phyloP scores from a whole-genome alignment of 1,139 yeast species.

The Lodderomyces margitis region DNA sequence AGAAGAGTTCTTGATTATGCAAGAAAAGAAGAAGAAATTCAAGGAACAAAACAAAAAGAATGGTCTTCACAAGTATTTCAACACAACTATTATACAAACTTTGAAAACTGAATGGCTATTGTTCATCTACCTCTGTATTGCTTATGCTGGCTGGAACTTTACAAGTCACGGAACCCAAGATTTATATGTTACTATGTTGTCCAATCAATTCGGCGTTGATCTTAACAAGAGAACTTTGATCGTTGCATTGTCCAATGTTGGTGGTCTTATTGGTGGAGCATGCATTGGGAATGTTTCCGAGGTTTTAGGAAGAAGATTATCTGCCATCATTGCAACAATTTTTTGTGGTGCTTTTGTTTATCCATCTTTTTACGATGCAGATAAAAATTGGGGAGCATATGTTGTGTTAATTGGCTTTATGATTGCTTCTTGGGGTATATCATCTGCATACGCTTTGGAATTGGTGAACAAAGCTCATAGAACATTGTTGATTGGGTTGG shows the following conservation, averaged over 20 bases:
- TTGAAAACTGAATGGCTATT: slow-evolving; percentile 43
- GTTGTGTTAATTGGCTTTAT: slow-evolving; percentile 26
- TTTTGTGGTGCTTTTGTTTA: slow-evolving; percentile 35
- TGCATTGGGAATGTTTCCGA: slow-evolving; percentile 46
- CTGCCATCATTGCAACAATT: slow-evolving; percentile 31
- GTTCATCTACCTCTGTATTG: slow-evolving; percentile 41
- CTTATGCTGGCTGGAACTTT: slow-evolving; percentile 52
- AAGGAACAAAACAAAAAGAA: slow-evolving; percentile 13
- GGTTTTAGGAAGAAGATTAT: slow-evolving; percentile 46
- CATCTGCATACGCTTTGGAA: slow-evolving; percentile 35
- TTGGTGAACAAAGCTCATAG: slow-evolving; percentile 36
- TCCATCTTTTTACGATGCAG: slow-evolving; percentile 30
- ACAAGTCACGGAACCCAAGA: slow-evolving; percentile 59
- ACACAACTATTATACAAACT: slow-evolving; percentile 15
- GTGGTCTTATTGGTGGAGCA: slow-evolving; percentile 53
- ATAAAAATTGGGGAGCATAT: slow-evolving; percentile 30
- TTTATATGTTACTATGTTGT: slow-evolving; percentile 48
- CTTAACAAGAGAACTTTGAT: slow-evolving; percentile 42
- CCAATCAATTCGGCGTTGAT: slow-evolving; percentile 34
- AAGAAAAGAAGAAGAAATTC: slow-evolving; percentile 17
- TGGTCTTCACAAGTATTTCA: slow-evolving; percentile 1
- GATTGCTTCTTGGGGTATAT: slow-evolving; percentile 41
- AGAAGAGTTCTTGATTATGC: slow-evolving; percentile 21
- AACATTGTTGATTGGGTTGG: slow-evolving; percentile 38
- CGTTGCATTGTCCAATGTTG: slow-evolving; percentile 47